Evolutionary conservation across 2,329 filamentous ascomycete genomes (phyloP), one percentile per base, ranked within the genome.

Genomic region (Rhinocladiella similis): DNA sequence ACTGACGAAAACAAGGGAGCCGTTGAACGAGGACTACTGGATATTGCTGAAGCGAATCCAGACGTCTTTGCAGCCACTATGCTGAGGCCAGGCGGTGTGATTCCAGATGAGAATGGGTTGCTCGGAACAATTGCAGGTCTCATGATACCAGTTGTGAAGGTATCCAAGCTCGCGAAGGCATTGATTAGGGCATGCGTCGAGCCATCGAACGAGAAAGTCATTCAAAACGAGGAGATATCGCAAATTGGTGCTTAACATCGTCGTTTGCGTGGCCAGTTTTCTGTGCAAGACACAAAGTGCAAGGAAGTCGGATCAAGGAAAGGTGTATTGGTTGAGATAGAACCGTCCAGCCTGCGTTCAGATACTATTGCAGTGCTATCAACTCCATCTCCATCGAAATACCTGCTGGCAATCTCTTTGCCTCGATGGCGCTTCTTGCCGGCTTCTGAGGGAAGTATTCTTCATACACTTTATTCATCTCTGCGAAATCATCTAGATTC

Each of bases 391-490:
- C 53, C 25, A 55, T 43, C 2, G 53, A 49, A 14, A 55, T 22
- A 18, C 47, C 47, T 13, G 39, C 38, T 1, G 53, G 53, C 20
- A 55, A 27, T 19, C 53, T 16, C 47, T 46, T 55, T 25, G 53
- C 53, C 29, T 55, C 53, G 25, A 55, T 55, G 39, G 47, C 53
- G 18, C 53, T 55, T 20, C 53, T 19, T 14, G 53, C 53, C 5
- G 53, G 53, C 18, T 45, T 43, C 38, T 50, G 38, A 16, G 53
- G 46, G 18, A 55, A 55, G 27, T 55, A 55, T 5, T 45, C n/a
- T 14, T 25, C 46, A 50, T 94, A 96, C 68, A 90, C 87, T 63
- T 81, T 80, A 75, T 96, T 96, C 88, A 96, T 91, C 71, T 85
- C 85, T 72, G 75, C 78, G 66, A 87, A 89, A 67, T 88, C 76